A percentile compares a stretch with the other conserved stretches of the same genome.
These are phyloP conservation scores for Microstroma glucosiphilum DNA, from an alignment of 1,284 basidiomycete species.

Conservation along the genomic window DNA sequence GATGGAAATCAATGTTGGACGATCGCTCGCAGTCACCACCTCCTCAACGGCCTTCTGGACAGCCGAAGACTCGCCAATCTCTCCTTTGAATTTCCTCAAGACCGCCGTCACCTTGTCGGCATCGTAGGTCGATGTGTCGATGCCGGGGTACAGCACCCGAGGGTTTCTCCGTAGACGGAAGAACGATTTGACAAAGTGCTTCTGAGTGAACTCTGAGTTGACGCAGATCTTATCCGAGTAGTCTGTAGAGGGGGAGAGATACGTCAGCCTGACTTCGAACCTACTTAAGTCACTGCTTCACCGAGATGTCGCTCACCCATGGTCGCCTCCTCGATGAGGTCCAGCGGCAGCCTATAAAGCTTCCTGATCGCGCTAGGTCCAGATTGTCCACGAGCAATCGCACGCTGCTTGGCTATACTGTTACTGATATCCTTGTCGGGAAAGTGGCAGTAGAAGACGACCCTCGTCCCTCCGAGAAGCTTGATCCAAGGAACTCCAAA, in stretches of 20 bases:
- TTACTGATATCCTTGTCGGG: constrained; percentile 70
- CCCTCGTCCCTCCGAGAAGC: constrained; percentile 62
- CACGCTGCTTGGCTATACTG: constrained; percentile 43
- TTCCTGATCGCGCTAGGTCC: constrained; percentile 22
- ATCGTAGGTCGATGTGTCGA: constrained; percentile 51
- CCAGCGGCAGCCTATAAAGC: constrained; percentile 76
- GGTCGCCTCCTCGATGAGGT: constrained; percentile 80
- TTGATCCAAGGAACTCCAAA: constrained; percentile 81
- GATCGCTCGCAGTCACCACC: constrained; percentile 43
- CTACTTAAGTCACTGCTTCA: neutral
- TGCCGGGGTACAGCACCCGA: constrained; percentile 82
- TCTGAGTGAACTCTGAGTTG: constrained; percentile 78
- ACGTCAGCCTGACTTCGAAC: neutral
- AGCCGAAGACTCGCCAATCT: constrained; percentile 52
- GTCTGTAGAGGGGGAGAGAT: constrained; percentile 54
- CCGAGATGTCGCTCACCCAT: constrained; percentile 61
- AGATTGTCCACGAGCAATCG: constrained; percentile 45
- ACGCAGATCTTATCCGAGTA: constrained; percentile 84
- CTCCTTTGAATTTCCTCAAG: constrained; percentile 49
- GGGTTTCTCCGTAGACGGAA: constrained; percentile 63
- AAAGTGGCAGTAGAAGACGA: constrained; percentile 97
- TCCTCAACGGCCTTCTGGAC: constrained; percentile 15
- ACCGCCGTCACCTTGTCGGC: constrained; percentile 18
- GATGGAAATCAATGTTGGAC: constrained; percentile 75
- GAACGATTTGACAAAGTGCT: constrained; percentile 66